These are phyloP conservation scores for Boletus mariae DNA, from an alignment of 1,284 basidiomycete species.

Conservation along the genomic window DNA sequence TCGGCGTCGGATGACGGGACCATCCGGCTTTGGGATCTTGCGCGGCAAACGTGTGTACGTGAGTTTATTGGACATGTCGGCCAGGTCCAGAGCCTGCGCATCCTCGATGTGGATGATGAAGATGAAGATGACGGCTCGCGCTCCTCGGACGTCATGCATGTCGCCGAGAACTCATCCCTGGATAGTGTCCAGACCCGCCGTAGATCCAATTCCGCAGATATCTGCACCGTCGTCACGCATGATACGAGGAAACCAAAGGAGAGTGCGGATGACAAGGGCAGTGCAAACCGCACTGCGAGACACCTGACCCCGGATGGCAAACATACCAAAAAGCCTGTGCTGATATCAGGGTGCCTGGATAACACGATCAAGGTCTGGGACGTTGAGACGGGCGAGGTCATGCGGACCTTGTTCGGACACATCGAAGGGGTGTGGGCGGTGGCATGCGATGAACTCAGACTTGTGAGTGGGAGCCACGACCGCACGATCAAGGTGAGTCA, in stretches of 20 bases:
- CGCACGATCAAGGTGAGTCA: constrained; percentile 78
- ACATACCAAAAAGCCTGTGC: constrained; percentile 54
- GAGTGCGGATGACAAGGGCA: constrained; percentile 14
- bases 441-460: constrained; percentile 86
- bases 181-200: constrained; percentile 17
- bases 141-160: constrained; percentile 9
- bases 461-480: constrained; percentile 92
- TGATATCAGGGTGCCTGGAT: constrained; percentile 90
- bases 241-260: constrained; percentile 14
- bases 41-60: constrained; percentile 74
- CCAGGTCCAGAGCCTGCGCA: constrained; percentile 89
- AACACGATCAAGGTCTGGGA: constrained; percentile 98
- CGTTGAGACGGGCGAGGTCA: constrained; percentile 78
- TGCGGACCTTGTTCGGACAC: constrained; percentile 91
- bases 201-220: constrained; percentile 14
- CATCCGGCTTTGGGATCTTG: constrained; percentile 94
- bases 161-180: constrained; percentile 15
- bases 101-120: constrained; percentile 63
- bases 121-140: constrained; percentile 29
- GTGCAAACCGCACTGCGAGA: constrained; percentile 2
- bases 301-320: background rate
- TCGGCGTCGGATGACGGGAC: constrained; percentile 94
- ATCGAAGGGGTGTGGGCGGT: constrained; percentile 97
- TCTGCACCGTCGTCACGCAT: constrained; percentile 34
- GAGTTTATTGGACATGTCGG: constrained; percentile 90